phyloP scores from a whole-genome alignment of 768 basidiomycete genomes.

The Agaricus blazei region DNA sequence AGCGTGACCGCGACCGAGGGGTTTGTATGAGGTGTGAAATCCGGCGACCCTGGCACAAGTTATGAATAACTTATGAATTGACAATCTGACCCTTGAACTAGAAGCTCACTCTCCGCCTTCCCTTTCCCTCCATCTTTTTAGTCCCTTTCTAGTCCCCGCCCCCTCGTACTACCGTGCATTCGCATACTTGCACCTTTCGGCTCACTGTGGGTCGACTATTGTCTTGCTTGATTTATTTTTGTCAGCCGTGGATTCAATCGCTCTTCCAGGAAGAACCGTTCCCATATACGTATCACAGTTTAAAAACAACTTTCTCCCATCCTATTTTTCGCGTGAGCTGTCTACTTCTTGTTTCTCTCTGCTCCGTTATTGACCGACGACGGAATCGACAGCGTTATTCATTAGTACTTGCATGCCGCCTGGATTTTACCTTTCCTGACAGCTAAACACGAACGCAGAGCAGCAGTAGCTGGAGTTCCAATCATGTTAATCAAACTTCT shows the following conservation, averaged over 20 bases:
- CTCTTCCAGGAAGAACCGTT: background rate
- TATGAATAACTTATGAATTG: conserved; percentile 3
- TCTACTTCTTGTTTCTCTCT: background rate
- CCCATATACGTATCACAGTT: background rate
- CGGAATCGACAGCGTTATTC: background rate
- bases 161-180: background rate
- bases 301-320: background rate
- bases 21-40: conserved; percentile 1
- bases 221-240: background rate
- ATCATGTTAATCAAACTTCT: conserved; percentile 56
- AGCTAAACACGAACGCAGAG: background rate
- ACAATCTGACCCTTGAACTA: conserved; percentile 11
- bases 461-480: background rate
- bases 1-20: no score
- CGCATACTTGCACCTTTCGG: background rate
- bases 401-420: conserved; percentile 7
- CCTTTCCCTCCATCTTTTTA: background rate
- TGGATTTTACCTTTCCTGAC: background rate
- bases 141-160: background rate
- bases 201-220: background rate
- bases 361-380: background rate
- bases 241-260: background rate
- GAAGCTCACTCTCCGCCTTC: background rate
- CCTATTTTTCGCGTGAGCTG: conserved; percentile 1
- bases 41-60: background rate